phyloP scores from a whole-genome alignment of 2,329 filamentous ascomycete species.

The Colletotrichum salicis region DNA sequence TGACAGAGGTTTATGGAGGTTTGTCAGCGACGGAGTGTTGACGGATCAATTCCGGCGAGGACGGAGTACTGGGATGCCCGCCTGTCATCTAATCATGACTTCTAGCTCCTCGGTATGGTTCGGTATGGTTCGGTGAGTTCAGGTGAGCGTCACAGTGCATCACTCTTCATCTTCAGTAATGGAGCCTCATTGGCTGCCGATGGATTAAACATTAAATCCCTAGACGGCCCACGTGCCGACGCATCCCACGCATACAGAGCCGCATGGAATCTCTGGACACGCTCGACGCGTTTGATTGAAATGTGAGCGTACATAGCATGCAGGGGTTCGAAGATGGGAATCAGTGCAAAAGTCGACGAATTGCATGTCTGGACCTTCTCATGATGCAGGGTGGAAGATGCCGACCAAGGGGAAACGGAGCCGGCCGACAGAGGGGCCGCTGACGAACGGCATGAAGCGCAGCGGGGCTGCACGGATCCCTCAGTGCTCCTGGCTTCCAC shows the following conservation, averaged over 20 bases:
- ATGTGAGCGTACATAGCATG: neutral
- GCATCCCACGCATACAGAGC: neutral
- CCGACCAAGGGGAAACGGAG: conserved; percentile 28
- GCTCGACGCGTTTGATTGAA: neutral
- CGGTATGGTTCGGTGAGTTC: neutral
- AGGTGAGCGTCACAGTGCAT: neutral
- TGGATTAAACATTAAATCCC: neutral
- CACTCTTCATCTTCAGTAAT: neutral
- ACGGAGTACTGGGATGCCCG: neutral
- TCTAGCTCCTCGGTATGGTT: neutral
- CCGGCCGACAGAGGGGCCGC: conserved; percentile 30
- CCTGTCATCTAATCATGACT: neutral
- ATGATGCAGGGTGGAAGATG: conserved; percentile 20
- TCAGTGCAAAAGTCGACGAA: neutral
- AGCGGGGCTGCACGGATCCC: conserved; percentile 16
- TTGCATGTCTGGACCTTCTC: neutral
- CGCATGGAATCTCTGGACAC: neutral
- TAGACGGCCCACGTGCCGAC: neutral
- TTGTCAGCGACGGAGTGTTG: neutral
- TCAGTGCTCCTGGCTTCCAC: neutral
- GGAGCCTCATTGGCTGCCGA: neutral
- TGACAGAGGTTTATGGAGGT: no score
- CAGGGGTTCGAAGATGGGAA: neutral
- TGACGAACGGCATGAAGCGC: conserved; percentile 8
- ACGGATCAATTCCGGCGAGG: neutral